These are phyloP conservation scores for Cavenderia fasciculata DNA, from an alignment of 78 protist genomes.

Conservation along the genomic window DNA sequence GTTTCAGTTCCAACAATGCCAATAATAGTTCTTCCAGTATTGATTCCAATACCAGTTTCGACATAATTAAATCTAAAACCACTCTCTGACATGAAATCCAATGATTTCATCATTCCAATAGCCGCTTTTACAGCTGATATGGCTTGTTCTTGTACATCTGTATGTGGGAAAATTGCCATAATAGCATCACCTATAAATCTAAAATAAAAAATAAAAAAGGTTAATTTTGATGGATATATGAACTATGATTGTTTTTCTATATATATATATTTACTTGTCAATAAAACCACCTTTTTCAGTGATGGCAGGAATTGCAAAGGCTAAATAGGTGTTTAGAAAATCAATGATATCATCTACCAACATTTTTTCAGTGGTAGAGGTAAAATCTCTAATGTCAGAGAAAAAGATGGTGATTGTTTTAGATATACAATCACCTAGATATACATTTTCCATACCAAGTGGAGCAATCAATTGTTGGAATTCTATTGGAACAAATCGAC, in stretches of 20 bases:
- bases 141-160: slow-evolving; percentile 48
- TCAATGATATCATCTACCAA: slow-evolving; percentile 73
- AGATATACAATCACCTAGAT: slow-evolving; percentile 72
- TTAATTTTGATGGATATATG: too few relatives aligned
- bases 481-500: slow-evolving; percentile 69
- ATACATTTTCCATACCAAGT: slow-evolving; percentile 67
- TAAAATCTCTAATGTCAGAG: slow-evolving; percentile 77
- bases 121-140: slow-evolving; percentile 65
- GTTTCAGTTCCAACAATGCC: slow-evolving; percentile 82
- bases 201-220: too few relatives aligned
- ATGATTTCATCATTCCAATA: slow-evolving; percentile 65
- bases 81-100: slow-evolving; percentile 57
- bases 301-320: slow-evolving; percentile 68
- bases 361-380: slow-evolving; percentile 78
- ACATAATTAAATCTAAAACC: slow-evolving; percentile 38
- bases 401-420: slow-evolving; percentile 71
- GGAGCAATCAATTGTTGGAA: slow-evolving; percentile 78
- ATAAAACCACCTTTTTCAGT: slow-evolving; percentile 74
- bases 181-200: slow-evolving; percentile 82
- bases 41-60: slow-evolving; percentile 81
- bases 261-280: too few relatives aligned
- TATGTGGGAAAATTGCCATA: slow-evolving; percentile 73
- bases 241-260: too few relatives aligned
- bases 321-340: slow-evolving; percentile 68
- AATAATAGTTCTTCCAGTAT: slow-evolving; percentile 74